Base-by-base conservation (phyloP, 2,329 filamentous ascomycete genomes). In the Aureobasidium mangrovei region DNA sequence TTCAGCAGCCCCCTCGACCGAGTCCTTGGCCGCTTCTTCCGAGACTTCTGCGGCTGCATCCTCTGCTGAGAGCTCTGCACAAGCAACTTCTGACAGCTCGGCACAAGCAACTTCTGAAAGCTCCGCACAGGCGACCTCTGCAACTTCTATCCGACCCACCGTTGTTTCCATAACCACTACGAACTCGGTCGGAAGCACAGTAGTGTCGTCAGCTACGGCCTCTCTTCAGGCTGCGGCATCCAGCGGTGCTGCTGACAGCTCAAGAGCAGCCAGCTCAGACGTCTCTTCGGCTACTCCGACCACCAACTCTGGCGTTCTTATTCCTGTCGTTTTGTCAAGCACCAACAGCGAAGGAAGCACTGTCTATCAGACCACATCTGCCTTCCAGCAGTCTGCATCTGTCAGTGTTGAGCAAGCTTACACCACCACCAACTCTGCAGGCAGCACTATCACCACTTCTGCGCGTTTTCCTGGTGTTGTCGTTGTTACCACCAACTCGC, bases 291-390 rank as follows among this genome's bases (percentile, higher is more conserved):
- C 55, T 43, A 36, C 57, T 41, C 31, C 46, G 4, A 52, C 46
- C 3, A 62, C 60, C n/a, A 55, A 61, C 35, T 62, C 64, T 27
- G 67, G 65, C 43, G 63, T 76, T 26, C 59, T 76, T 32, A 63
- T 75, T 7, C 68, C 70, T 7, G 62, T 71, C 27, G 62, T 65
- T 24, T 57, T 70, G 47, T 69, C 70, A 1, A 69, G 71, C 2
- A 74, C 70, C 12, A 60, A 70, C 55, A 60, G 61, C 31, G 62
- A 61, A 29, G 73, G 72, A 57, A 64, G 62, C 49, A 61, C 69
- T 5, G 60, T 67, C n/a, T 58, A 60, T 3, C 35, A 58, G n/a
- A 71, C 72, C 4, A 70, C 68, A 4, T 63, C 65, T 4, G 69
- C 71, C 48, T 68, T 76, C 53, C 66, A 62, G 40, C 59, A 59